phyloP scores from a whole-genome alignment of 2,329 filamentous ascomycete species.

The Colletotrichum ledebouriae region DNA sequence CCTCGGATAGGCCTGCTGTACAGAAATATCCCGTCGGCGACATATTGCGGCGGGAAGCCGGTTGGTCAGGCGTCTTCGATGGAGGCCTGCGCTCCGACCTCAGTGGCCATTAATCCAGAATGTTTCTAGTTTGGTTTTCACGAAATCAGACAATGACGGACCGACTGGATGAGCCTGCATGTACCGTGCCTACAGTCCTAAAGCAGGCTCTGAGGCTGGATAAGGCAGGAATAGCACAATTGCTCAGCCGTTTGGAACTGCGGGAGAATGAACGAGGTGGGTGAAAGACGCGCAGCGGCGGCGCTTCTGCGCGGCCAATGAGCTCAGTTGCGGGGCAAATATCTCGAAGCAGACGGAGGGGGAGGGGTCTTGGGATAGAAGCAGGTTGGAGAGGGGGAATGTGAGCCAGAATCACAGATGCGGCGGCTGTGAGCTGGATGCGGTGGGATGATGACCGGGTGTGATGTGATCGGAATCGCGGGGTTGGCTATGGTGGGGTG shows the following conservation, averaged over 20 bases:
- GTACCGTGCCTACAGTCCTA: neutral
- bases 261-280: neutral
- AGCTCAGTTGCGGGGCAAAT: conserved; percentile 10
- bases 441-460: conserved; percentile 27
- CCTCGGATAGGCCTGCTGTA: conserved; percentile 30
- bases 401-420: conserved; percentile 25
- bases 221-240: conserved; percentile 16
- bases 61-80: conserved; percentile 17
- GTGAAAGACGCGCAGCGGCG: conserved; percentile 16
- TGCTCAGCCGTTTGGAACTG: too few species aligned
- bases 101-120: conserved; percentile 3
- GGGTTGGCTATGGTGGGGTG: conserved; percentile 25
- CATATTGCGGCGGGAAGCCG: conserved; percentile 24
- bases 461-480: conserved; percentile 39
- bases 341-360: conserved; percentile 9
- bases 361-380: neutral
- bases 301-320: conserved; percentile 36
- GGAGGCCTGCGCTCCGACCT: neutral
- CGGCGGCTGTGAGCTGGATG: conserved; percentile 27
- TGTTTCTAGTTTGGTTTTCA: neutral
- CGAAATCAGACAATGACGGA: too few species aligned
- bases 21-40: conserved; percentile 13
- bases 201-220: conserved; percentile 8
- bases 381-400: neutral
- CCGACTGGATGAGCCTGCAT: too few species aligned